Evolutionary conservation across 306 rosid genomes (phyloP).

Genomic region (Glycine soja): DNA sequence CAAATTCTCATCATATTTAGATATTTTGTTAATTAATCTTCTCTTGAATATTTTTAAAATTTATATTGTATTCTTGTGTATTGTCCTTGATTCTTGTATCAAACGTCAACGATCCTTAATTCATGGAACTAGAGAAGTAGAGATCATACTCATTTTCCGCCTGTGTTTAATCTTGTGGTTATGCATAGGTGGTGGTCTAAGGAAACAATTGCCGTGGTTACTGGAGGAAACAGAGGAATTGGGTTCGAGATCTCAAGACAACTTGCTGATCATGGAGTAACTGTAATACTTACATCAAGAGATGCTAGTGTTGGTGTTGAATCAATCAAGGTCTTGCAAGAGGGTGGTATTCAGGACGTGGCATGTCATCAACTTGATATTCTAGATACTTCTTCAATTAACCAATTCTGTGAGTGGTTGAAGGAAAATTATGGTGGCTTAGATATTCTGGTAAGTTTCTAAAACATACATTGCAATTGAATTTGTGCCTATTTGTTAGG

Average conservation of each 20-base stretch:
- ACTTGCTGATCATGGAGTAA: slow-evolving; percentile 83
- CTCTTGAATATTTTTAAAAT: too few relatives aligned
- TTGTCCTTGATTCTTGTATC: background rate
- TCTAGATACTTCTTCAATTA: slow-evolving; percentile 69
- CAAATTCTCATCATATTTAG: too few relatives aligned
- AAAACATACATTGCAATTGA: background rate
- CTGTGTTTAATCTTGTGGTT: background rate
- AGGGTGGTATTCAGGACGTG: slow-evolving; percentile 75
- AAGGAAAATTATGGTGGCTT: slow-evolving; percentile 78
- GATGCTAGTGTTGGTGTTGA: slow-evolving; percentile 77
- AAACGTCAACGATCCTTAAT: background rate
- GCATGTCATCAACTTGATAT: slow-evolving; percentile 78
- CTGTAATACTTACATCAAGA: slow-evolving; percentile 84
- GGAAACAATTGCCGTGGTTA: slow-evolving; percentile 85
- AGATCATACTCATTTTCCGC: background rate
- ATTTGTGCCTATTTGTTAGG: background rate
- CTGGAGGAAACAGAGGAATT: slow-evolving; percentile 93
- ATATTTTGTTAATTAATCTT: too few relatives aligned
- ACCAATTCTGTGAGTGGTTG: slow-evolving; percentile 69
- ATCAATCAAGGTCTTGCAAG: slow-evolving; percentile 85
- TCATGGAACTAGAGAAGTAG: background rate
- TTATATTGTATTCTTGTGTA: background rate
- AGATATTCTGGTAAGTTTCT: slow-evolving; percentile 74
- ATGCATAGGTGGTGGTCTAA: slow-evolving; percentile 89
- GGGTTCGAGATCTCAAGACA: slow-evolving; percentile 87